Conservation (phyloP, 306 rosid species). For the Casuarina equisetifolia region DNA sequence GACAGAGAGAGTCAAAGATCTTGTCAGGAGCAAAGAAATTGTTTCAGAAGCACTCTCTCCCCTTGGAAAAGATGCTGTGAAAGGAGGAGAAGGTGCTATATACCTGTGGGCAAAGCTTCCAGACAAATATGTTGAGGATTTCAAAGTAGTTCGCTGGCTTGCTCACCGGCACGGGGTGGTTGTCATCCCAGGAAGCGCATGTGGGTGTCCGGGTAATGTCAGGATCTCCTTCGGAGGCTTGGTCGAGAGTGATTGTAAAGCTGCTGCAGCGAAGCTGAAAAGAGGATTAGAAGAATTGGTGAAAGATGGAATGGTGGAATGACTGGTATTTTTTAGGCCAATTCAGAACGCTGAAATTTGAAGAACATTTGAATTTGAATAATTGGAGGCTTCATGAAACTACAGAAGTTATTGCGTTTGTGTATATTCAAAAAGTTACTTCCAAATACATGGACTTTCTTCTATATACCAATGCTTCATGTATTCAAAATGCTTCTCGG, state of each 20-base stretch:
- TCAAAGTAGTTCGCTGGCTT: conserved; percentile 80
- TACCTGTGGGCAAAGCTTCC: conserved; percentile 99
- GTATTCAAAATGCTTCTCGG: neutral
- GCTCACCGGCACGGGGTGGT: conserved; percentile 74
- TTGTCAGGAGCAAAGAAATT: conserved; percentile 62
- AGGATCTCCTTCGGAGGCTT: conserved; percentile 90
- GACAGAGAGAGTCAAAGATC: conserved; percentile 56
- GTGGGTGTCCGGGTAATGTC: conserved; percentile 74
- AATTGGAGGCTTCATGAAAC: conserved; percentile 21
- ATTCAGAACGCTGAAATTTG: conserved; percentile 23
- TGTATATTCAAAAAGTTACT: conserved; percentile 8
- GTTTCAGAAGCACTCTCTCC: conserved; percentile 67
- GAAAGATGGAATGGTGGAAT: conserved; percentile 63
- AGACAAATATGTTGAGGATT: conserved; percentile 45
- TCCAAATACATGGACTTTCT: neutral
- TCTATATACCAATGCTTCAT: neutral
- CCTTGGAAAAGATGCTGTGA: conserved; percentile 73
- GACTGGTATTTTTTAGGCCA: conserved; percentile 4
- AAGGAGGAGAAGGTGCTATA: conserved; percentile 96
- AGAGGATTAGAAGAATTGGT: conserved; percentile 76
- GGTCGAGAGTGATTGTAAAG: conserved; percentile 70
- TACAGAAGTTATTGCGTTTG: neutral
- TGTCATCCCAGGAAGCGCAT: conserved; percentile 81
- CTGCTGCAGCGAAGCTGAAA: conserved; percentile 74
- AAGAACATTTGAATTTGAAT: conserved; percentile 39